Conservation (phyloP, 2,329 filamentous ascomycete species). For the Aspergillus ochraceoroseus region DNA sequence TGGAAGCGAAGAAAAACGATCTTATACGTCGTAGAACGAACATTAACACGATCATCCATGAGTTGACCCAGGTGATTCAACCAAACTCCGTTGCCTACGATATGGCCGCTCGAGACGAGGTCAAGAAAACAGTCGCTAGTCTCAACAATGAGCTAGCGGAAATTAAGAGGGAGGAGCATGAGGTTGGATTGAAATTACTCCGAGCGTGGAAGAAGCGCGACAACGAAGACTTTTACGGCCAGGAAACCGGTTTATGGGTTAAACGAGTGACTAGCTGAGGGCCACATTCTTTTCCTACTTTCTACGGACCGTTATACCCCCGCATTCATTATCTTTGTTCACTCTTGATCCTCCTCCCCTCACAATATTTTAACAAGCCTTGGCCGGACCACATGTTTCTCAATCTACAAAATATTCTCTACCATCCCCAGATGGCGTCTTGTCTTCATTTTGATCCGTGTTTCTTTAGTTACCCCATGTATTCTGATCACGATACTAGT, state of each 20-base stretch:
- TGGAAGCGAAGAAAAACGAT: slow-evolving; percentile 62
- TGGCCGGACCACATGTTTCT: not conserved
- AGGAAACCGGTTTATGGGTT: slow-evolving; percentile 67
- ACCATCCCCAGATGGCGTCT: not conserved
- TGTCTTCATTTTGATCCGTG: no score
- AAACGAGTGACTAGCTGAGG: slow-evolving; percentile 64
- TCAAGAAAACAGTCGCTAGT: slow-evolving; percentile 61
- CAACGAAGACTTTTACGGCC: slow-evolving; percentile 48
- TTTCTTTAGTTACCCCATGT: no score
- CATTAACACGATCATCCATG: slow-evolving; percentile 65
- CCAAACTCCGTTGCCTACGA: slow-evolving; percentile 62
- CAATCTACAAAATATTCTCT: slow-evolving; percentile 13
- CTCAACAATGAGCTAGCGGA: slow-evolving; percentile 65
- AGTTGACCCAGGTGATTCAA: slow-evolving; percentile 74
- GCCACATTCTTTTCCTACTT: slow-evolving; percentile 4
- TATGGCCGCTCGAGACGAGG: slow-evolving; percentile 55
- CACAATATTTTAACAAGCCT: not conserved
- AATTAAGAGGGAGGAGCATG: slow-evolving; percentile 70
- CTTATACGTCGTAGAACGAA: slow-evolving; percentile 65
- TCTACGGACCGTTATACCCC: slow-evolving; percentile 1
- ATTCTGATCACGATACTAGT: slow-evolving; percentile 13
- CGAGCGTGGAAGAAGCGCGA: slow-evolving; percentile 71
- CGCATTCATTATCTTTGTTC: not conserved
- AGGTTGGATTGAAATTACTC: slow-evolving; percentile 69
- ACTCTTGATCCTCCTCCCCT: not conserved